Base-by-base conservation (phyloP, 495 filamentous ascomycete species). In the Hypoxylon rickii region DNA sequence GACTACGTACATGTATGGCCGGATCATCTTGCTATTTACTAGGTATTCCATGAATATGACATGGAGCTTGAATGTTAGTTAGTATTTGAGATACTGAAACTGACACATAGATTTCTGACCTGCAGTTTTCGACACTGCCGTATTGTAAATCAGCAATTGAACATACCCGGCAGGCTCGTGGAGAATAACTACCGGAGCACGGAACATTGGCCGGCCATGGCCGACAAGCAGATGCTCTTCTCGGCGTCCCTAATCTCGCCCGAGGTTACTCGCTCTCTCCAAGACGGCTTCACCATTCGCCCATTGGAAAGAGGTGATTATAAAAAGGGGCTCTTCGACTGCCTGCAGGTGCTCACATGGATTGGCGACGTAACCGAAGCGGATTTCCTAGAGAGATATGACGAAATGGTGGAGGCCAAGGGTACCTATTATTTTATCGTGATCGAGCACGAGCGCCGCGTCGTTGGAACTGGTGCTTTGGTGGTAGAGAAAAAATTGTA, bases 391-490 rank as follows among this genome's bases (percentile, higher is more conserved):
- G 72, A 81, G 67, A 82, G 88, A n/a, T 95, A 86, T 63, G 84
- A 90, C 46, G 92, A 86, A 81, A 92, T 96, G 80, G 74, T 72
- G 32, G 81, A 83, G 38, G 64, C 66, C 0, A 83, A 80, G 47
- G 88, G 86, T 50, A 85, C 86, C 63, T 95, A 96, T 66, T 93
- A 86, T 67, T 71, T 91, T 44, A 70, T 87, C n/a, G 87, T 87
- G 17, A 81, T 95, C 33, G 82, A 85, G 43, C 81, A 95, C 61
- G 36, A 58, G 10, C 78, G 73, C 24, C 79, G 77, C 42, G 77
- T 95, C 46, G 90, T 96, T 10, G 90, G 86, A 1, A 90, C 88
- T 0, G 91, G 91, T 4, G 84, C 83, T 41, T 70, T 96, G 70
- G 79, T 95, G 59, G 88, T 92, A 31, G 85, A 87, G 76, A 75